Evolutionary conservation across 2,329 filamentous ascomycete genomes (phyloP).

Genomic region (Clonostachys chloroleuca): DNA sequence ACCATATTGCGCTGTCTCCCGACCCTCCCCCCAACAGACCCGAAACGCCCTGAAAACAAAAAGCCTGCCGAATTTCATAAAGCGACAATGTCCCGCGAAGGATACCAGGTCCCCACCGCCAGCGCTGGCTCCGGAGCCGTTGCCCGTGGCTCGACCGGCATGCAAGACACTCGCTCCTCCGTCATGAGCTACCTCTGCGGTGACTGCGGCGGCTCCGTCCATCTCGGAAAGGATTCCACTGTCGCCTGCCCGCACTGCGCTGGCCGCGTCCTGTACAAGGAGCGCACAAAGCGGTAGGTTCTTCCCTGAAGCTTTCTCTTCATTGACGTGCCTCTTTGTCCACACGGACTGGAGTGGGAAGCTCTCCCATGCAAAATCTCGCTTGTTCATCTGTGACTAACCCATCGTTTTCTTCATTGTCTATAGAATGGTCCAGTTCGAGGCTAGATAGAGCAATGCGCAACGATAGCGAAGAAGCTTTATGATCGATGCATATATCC

Average conservation of each 20-base stretch:
- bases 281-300: constrained; percentile 92
- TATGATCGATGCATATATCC: no score
- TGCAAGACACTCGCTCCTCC: constrained; percentile 28
- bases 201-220: constrained; percentile 35
- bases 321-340: neutral
- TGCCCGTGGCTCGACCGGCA: constrained; percentile 32
- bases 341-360: constrained; percentile 3
- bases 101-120: constrained; percentile 68
- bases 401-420: no score
- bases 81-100: constrained; percentile 63
- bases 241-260: constrained; percentile 60
- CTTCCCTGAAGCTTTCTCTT: neutral
- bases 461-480: no score
- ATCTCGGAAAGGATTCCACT: constrained; percentile 42
- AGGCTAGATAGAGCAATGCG: constrained; percentile 47
- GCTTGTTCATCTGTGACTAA: no score
- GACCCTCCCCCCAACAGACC: no score
- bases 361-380: no score
- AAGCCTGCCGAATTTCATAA: neutral
- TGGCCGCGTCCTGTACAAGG: constrained; percentile 94
- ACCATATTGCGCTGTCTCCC: no score
- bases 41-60: no score
- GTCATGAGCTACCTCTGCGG: constrained; percentile 35
- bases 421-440: constrained; percentile 92
- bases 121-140: constrained; percentile 34